Percentiles rank a stretch among this genome's conserved stretches.
These are phyloP conservation scores for Taiwanofungus camphoratus DNA, from an alignment of 1,284 basidiomycete genomes.

Conservation along the genomic window DNA sequence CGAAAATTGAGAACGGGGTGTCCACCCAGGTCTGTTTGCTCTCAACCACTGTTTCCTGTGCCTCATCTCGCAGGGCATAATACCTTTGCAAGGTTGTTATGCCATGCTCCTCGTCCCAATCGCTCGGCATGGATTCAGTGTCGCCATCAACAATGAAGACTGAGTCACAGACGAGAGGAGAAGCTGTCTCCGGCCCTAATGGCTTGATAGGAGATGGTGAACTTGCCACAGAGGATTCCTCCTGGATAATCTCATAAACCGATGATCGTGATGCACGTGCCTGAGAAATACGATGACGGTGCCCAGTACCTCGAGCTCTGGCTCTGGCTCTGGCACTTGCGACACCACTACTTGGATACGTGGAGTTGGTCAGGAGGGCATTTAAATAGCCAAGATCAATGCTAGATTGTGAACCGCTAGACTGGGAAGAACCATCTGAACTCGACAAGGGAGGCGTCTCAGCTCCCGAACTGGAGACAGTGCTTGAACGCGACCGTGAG, in stretches of 20 bases:
- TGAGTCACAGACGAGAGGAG: conserved; percentile 31
- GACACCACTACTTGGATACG: conserved; percentile 31
- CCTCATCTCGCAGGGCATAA: conserved; percentile 65
- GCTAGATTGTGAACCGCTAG: conserved; percentile 68
- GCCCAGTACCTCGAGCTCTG: conserved; percentile 55
- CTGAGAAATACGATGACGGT: conserved; percentile 63
- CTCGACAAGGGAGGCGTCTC: conserved; percentile 67
- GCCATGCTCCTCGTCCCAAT: conserved; percentile 62
- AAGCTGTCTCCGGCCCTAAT: conserved; percentile 13
- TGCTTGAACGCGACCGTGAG: conserved; percentile 60
- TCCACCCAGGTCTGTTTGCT: conserved; percentile 63
- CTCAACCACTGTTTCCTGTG: conserved; percentile 56
- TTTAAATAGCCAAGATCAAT: conserved; percentile 64
- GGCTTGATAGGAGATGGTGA: conserved; percentile 30
- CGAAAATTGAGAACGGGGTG: conserved; percentile 66
- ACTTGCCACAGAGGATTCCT: conserved; percentile 45
- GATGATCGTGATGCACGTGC: conserved; percentile 59
- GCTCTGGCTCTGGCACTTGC: conserved; percentile 27
- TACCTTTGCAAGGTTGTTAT: conserved; percentile 58
- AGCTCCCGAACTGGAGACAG: conserved; percentile 52
- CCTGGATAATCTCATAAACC: conserved; percentile 73
- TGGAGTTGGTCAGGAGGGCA: conserved; percentile 43
- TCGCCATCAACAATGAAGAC: conserved; percentile 57
- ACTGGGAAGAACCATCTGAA: conserved; percentile 58
- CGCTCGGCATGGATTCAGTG: conserved; percentile 40